Percentiles rank a stretch among this genome's conserved stretches.
Evolutionary conservation across 441 rosid genomes (phyloP).

Genomic region (Oxalis stricta): DNA sequence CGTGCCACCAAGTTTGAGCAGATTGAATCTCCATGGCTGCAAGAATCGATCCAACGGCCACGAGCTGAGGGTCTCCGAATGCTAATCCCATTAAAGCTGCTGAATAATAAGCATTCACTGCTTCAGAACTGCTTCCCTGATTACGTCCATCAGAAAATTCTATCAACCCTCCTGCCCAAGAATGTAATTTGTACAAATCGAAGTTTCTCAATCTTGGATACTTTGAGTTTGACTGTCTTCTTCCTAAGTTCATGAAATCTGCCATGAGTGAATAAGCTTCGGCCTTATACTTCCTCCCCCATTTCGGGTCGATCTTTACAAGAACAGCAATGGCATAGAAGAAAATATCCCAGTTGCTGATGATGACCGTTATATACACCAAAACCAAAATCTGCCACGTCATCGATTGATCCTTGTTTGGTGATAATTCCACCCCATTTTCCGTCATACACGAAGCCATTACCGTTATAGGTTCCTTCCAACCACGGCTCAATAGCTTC

Average conservation of each 20-base stretch:
- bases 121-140: no score
- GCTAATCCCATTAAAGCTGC: no score
- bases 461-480: constrained; percentile 10
- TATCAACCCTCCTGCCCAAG: no score
- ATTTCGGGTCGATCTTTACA: constrained; percentile 12
- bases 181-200: no score
- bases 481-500: constrained; percentile 16
- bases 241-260: constrained; percentile 15
- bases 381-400: constrained; percentile 13
- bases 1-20: constrained; percentile 17
- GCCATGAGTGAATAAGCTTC: constrained; percentile 16
- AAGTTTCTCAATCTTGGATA: no score
- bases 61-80: background rate
- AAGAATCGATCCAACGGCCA: constrained; percentile 5
- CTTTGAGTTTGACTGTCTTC: background rate
- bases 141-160: no score
- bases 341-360: constrained; percentile 17
- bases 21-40: constrained; percentile 13
- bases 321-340: constrained; percentile 16
- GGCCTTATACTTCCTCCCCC: no score
- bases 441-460: constrained; percentile 12
- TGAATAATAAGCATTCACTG: no score
- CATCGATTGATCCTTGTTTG: background rate
- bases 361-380: constrained; percentile 18
- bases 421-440: constrained; percentile 7